These are phyloP conservation scores for Trichosporon sp. DNA, from an alignment of 1,284 basidiomycete genomes.

Conservation along the genomic window DNA sequence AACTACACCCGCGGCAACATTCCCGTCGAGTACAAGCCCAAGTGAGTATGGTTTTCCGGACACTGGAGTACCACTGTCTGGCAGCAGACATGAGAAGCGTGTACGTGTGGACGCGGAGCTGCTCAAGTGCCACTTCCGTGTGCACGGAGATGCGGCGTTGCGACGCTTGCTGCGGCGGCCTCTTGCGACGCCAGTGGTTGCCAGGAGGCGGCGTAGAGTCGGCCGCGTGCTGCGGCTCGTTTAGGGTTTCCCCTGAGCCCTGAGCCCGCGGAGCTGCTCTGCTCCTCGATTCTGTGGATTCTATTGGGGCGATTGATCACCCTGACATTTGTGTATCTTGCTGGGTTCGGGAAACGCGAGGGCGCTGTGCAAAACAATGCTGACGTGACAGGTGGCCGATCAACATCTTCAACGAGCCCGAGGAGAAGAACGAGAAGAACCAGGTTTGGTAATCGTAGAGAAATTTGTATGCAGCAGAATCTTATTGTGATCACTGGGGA, in stretches of 20 bases:
- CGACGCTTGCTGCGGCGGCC: too few species aligned
- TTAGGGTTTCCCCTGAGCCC: neutral
- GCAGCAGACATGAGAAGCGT: neutral
- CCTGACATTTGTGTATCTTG: neutral
- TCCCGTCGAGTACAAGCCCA: constrained; percentile 62
- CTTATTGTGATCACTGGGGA: neutral
- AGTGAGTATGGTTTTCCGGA: constrained; percentile 22
- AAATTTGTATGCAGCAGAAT: neutral
- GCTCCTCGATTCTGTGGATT: neutral
- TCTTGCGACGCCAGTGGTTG: too few species aligned
- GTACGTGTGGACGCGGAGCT: too few species aligned
- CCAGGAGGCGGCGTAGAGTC: neutral
- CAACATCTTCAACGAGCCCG: constrained; percentile 67
- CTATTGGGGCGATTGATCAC: neutral
- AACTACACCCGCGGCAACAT: constrained; percentile 66
- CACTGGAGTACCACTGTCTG: neutral
- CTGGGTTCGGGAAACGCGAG: neutral
- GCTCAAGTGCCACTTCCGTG: too few species aligned
- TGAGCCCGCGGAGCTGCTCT: neutral
- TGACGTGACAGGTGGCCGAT: constrained; percentile 63
- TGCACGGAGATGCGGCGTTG: too few species aligned
- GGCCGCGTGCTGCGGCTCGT: neutral
- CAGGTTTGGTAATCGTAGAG: constrained; percentile 26
- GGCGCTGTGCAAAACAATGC: neutral
- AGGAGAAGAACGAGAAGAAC: constrained; percentile 57